Percentiles rank a stretch among this genome's conserved stretches.
Conservation (phyloP, 805 yeast species). For the Kuraishia piskuri region DNA sequence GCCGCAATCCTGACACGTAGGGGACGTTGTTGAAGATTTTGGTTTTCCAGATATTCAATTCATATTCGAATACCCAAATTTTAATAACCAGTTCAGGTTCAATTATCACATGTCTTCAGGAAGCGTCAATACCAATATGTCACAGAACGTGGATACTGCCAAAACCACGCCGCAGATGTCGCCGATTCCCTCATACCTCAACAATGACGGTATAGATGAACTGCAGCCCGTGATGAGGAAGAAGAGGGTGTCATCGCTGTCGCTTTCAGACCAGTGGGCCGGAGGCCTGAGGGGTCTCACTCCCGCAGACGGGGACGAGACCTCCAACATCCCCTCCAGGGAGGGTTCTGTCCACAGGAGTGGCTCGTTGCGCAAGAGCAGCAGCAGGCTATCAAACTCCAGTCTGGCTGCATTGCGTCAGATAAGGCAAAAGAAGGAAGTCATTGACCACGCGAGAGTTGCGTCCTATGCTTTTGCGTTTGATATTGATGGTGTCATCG, state of each 20-base stretch:
- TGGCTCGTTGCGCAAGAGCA: slow-evolving; percentile 10
- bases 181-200: slow-evolving; percentile 38
- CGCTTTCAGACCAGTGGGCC: slow-evolving; percentile 68
- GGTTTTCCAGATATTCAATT: too few relatives aligned
- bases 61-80: too few relatives aligned
- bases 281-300: slow-evolving; percentile 22
- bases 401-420: slow-evolving; percentile 33
- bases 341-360: slow-evolving; percentile 15
- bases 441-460: slow-evolving; percentile 62
- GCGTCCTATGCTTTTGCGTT: slow-evolving; percentile 86
- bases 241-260: slow-evolving; percentile 56
- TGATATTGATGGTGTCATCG: slow-evolving; percentile 87
- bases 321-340: slow-evolving; percentile 15
- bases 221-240: slow-evolving; percentile 54
- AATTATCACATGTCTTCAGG: neutral
- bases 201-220: slow-evolving; percentile 67
- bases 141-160: neutral
- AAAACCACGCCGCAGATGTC: neutral
- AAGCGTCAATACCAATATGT: neutral
- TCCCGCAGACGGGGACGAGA: neutral
- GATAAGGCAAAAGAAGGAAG: slow-evolving; percentile 36
- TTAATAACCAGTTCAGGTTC: too few relatives aligned
- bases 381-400: slow-evolving; percentile 18
- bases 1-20: neutral
- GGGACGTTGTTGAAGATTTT: too few relatives aligned